Conservation (phyloP, 2,329 filamentous ascomycete species). For the Aspergillus sp. region DNA sequence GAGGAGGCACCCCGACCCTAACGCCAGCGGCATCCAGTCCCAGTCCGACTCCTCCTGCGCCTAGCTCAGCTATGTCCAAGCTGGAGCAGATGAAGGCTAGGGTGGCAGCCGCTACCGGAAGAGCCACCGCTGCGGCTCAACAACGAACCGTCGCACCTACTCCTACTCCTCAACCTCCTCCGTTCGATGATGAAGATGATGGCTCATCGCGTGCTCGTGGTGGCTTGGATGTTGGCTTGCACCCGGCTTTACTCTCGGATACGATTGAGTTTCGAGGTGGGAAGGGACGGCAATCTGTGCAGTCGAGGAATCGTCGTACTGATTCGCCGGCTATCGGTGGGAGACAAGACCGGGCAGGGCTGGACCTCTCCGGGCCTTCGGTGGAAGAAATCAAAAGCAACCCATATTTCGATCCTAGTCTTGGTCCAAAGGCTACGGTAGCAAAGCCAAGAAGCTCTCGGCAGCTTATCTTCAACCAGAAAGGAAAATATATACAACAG, state of each 20-base stretch:
- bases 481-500: constrained; percentile 96
- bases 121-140: constrained; percentile 41
- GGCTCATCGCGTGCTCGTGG: constrained; percentile 55
- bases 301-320: constrained; percentile 53
- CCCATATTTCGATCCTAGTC: constrained; percentile 76
- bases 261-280: constrained; percentile 43
- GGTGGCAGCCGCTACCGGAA: constrained; percentile 70
- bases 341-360: constrained; percentile 46
- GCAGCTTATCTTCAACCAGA: constrained; percentile 85
- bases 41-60: constrained; percentile 31
- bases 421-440: constrained; percentile 57
- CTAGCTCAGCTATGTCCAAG: constrained; percentile 56
- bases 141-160: constrained; percentile 41
- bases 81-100: constrained; percentile 78
- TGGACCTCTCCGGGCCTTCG: constrained; percentile 59
- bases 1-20: constrained; percentile 25
- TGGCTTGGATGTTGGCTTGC: constrained; percentile 72
- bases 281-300: constrained; percentile 43
- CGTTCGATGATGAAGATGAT: constrained; percentile 53
- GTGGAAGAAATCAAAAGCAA: constrained; percentile 64
- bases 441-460: constrained; percentile 68
- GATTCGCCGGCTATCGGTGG: constrained; percentile 41
- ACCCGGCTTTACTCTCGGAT: constrained; percentile 67
- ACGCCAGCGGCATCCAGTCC: constrained; percentile 34
- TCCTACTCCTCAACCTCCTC: constrained; percentile 31